Percentiles rank a stretch among this genome's conserved stretches.
These are phyloP conservation scores for Pichia sp. DNA, from an alignment of 1,139 yeast species.

Conservation along the genomic window DNA sequence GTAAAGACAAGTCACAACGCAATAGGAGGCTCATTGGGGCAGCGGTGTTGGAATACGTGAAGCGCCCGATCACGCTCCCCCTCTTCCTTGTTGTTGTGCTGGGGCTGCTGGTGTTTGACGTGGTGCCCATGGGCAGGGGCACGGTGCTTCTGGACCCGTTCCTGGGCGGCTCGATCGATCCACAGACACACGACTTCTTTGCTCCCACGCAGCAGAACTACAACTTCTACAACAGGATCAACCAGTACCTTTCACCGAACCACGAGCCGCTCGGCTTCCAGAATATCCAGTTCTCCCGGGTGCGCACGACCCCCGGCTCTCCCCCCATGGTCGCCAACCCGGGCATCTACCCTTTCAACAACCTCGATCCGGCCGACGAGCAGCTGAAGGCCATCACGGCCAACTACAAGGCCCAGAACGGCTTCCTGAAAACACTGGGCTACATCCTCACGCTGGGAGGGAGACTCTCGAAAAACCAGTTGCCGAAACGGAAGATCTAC, in stretches of 20 bases:
- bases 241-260: constrained; percentile 20
- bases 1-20: background rate
- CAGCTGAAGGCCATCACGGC: background rate
- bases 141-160: background rate
- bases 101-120: background rate
- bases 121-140: background rate
- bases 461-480: background rate
- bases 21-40: no score
- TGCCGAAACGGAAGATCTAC: constrained; percentile 26
- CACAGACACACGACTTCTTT: constrained; percentile 22
- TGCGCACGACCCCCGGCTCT: constrained; percentile 25
- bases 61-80: background rate
- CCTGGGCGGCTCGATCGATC: constrained; percentile 5
- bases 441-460: constrained; percentile 2
- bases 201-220: background rate
- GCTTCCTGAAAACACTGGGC: background rate
- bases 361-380: background rate
- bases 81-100: background rate
- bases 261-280: constrained; percentile 30
- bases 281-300: constrained; percentile 18
- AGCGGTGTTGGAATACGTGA: background rate
- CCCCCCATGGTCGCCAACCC: constrained; percentile 25
- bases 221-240: constrained; percentile 14
- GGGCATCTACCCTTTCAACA: constrained; percentile 2
- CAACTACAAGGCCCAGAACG: background rate